Base-by-base conservation (phyloP, 2,329 filamentous ascomycete genomes). In the Dactylellina parvicollis region DNA sequence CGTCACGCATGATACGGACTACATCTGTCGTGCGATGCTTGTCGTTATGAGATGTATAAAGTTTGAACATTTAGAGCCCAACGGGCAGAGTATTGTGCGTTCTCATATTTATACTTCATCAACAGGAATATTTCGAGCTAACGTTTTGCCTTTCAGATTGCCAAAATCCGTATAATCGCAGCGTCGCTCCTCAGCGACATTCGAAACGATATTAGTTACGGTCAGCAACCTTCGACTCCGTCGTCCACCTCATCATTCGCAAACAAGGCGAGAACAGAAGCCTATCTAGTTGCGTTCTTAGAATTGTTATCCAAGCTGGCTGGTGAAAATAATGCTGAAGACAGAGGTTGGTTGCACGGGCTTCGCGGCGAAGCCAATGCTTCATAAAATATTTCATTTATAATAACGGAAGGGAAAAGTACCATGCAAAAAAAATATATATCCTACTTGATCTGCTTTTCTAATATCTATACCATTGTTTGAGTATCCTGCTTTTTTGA, bases 81-180 rank as follows among this genome's bases (percentile, higher is more conserved):
- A 74, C 24, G 70, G 70, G 22, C 70, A 74, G 34, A 74, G 70
- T 32, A 67, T 74, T n/a, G 70, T 74, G 69, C n/a, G 70, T 66
- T 28, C 22, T 20, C 22, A 7, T 12, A 2, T 32, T n/a, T 36
- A 10, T 12, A 24, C 14, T 20, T 30, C 12, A n/a, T 18, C 3
- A 16, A 12, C 24, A 52, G 16, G 9, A 2, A 49, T n/a, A 32
- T 18, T 8, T 32, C n/a, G 34, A 14, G 3, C 67, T 65, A 66
- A 59, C 38, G 18, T 12, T 10, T 1, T 10, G 12, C 46, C 10
- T 30, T 26, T 5, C 24, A 74, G 70, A 74, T 74, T 64, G 64
- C 64, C 34, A 74, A 74, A 47, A 74, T 74, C 34, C 64, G 70
- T 38, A 69, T 67, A 38, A 74, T 74, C 52, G 70, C 70, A 14